A percentile compares a stretch with the other conserved stretches of the same genome.
Evolutionary conservation across 2,329 filamentous ascomycete species (phyloP).

Genomic region (Pestalotiopsis sp.): DNA sequence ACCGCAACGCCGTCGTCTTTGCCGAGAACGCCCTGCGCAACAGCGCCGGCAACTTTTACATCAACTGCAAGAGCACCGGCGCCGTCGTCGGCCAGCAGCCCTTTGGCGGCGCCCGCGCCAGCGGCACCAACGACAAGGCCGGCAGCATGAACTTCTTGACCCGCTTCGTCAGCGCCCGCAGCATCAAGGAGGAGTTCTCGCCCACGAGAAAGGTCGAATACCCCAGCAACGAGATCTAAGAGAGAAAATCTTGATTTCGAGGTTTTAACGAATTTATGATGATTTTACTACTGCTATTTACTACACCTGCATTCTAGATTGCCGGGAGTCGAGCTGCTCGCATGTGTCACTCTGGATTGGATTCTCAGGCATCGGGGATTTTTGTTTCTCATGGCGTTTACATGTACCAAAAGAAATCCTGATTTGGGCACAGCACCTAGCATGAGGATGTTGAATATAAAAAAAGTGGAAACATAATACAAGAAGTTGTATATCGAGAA

Average conservation of each 20-base stretch:
- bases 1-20: conserved; percentile 65
- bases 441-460: not conserved
- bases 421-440: not conserved
- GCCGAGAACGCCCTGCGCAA: conserved; percentile 75
- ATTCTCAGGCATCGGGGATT: not conserved
- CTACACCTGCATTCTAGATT: not conserved
- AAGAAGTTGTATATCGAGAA: not conserved
- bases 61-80: conserved; percentile 82
- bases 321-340: not conserved
- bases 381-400: not conserved
- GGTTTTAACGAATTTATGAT: not conserved
- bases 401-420: not conserved
- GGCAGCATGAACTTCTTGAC: conserved; percentile 66
- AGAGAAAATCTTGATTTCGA: not conserved
- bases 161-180: conserved; percentile 68
- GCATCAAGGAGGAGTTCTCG: conserved; percentile 77
- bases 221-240: conserved; percentile 70
- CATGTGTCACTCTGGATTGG: not conserved
- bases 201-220: conserved; percentile 66
- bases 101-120: conserved; percentile 70
- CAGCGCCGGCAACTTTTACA: conserved; percentile 81
- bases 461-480: not conserved
- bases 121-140: conserved; percentile 75
- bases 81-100: conserved; percentile 75
- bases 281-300: not conserved